A percentile compares a stretch with the other conserved stretches of the same genome.
Conservation (phyloP, 169 alveolate genomes). For the Cryptosporidium baileyi region DNA sequence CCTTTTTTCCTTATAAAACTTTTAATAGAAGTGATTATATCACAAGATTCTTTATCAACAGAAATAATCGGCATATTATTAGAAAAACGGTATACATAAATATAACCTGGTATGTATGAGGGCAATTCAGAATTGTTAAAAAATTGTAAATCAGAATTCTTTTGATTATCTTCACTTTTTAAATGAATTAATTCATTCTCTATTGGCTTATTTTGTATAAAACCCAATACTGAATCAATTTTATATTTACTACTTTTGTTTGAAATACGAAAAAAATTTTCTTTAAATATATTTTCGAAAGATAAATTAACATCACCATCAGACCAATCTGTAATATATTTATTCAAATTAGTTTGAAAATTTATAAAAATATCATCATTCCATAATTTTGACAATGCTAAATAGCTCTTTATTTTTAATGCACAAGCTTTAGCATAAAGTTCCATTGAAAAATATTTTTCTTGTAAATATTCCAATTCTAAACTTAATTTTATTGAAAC, state of each 20-base stretch:
- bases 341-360: conserved; percentile 12
- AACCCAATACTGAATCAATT: conserved; percentile 26
- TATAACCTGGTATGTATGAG: background rate
- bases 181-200: background rate
- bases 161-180: background rate
- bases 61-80: conserved; percentile 63
- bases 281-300: conserved; percentile 9
- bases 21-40: conserved; percentile 24
- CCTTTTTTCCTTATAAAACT: conserved; percentile 26
- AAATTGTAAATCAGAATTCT: background rate
- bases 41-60: conserved; percentile 22
- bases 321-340: background rate
- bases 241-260: conserved; percentile 25
- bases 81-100: conserved; percentile 24
- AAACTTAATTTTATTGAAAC: conserved; percentile 5
- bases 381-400: conserved; percentile 29
- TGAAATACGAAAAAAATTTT: background rate
- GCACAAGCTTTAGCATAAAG: conserved; percentile 9
- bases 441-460: conserved; percentile 43
- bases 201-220: background rate
- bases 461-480: conserved; percentile 14
- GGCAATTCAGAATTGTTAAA: background rate
- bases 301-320: background rate
- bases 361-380: background rate
- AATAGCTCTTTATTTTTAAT: conserved; percentile 12